Evolutionary conservation across 2,329 filamentous ascomycete genomes (phyloP), one percentile per base, ranked within the genome.

Genomic region (Fusarium siculi): DNA sequence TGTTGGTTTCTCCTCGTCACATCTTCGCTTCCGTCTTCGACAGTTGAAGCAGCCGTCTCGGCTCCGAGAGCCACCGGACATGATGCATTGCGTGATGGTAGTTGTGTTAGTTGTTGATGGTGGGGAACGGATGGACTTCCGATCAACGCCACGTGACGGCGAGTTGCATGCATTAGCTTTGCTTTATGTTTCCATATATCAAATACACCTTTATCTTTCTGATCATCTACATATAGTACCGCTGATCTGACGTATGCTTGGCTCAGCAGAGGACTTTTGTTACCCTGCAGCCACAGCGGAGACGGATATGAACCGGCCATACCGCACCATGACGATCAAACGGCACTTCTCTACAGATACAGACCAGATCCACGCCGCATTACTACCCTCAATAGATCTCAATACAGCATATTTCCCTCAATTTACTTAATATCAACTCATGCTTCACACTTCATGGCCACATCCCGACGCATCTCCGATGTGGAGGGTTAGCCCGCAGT

Each of bases 11-110:
- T 74, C 44, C 23, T 74, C 61, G 72, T 88, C 85, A 75, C 87
- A 88, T 58, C 82, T 81, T n/a, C 86, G 77, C 73, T 87, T 88
- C 63, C 87, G 82, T 67, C 85, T 86, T 61, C 87, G 81, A 72
- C 87, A 87, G 63, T 84, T 84, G 63, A 82, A 82, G 78, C 85
- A 87, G 59, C 76, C 75, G 12, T 73, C 63, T 39, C 75, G 75
- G 54, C 75, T 74, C 40, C 74, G 73, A 37, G 72, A 30, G 28
- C 28, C 28, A 30, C 28, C 2, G 28, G 28, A 36, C 75, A 76
- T 77, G 61, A 60, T 65, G 67, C 70, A 74, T 76, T 34, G 44
- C 53, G 34, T 23, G 44, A 40, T 43, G 61, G 49, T 37, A 12
- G 28, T 16, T 44, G 34, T 32, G 15, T 28, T 32, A 32, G 30